A percentile compares a stretch with the other conserved stretches of the same genome.
Conservation (phyloP, 2,329 filamentous ascomycete species). For the Aaosphaeria arxii region DNA sequence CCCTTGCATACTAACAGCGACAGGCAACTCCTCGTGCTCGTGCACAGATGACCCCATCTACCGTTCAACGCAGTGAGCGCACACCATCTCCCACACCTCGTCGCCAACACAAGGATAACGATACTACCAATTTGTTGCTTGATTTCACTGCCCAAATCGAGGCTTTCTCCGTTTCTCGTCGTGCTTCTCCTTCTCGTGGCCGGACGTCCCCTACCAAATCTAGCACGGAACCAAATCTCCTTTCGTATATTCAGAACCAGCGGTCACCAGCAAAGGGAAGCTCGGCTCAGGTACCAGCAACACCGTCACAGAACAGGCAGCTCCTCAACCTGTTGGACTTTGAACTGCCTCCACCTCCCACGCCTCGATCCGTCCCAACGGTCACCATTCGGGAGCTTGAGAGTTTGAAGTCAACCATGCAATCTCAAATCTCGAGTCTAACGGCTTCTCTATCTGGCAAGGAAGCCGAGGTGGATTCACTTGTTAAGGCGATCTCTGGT, state of each 20-base stretch:
- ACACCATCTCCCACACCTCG: conserved; percentile 55
- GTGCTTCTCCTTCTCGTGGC: conserved; percentile 35
- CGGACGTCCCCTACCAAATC: conserved; percentile 52
- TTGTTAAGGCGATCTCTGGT: conserved; percentile 84
- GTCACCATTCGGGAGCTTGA: conserved; percentile 92
- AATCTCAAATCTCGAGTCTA: conserved; percentile 91
- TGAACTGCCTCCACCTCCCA: conserved; percentile 90
- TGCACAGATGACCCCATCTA: conserved; percentile 48
- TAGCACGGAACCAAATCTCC: conserved; percentile 51
- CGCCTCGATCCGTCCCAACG: conserved; percentile 84
- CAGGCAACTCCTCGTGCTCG: conserved; percentile 34
- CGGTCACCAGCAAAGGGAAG: conserved; percentile 28
- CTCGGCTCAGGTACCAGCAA: conserved; percentile 20
- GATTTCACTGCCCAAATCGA: conserved; percentile 84
- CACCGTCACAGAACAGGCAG: conserved; percentile 29
- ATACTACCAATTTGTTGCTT: conserved; percentile 75
- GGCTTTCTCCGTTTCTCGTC: conserved; percentile 45
- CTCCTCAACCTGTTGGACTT: conserved; percentile 63
- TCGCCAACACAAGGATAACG: conserved; percentile 46
- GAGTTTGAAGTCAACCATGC: conserved; percentile 82
- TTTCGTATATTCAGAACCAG: conserved; percentile 31
- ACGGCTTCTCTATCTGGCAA: conserved; percentile 89
- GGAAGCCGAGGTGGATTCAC: conserved; percentile 82
- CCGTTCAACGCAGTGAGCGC: conserved; percentile 42
- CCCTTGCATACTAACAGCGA: conserved; percentile 2